phyloP scores from a whole-genome alignment of 306 rosid genomes.

The Acacia confusa region DNA sequence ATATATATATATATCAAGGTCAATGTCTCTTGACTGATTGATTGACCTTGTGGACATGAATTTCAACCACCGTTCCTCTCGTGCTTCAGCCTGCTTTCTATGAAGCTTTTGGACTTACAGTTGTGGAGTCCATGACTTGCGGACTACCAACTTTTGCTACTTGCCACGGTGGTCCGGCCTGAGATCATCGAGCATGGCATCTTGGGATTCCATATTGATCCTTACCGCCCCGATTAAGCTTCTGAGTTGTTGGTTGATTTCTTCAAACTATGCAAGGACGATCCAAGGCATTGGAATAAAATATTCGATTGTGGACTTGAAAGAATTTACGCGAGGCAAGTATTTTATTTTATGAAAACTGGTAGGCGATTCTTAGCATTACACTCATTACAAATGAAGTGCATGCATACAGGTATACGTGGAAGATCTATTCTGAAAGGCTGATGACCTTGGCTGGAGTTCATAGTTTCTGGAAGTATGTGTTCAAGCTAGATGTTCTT shows the following conservation, averaged over 20 bases:
- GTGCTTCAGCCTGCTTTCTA: constrained; percentile 60
- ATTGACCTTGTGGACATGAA: not conserved
- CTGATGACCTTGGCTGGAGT: constrained; percentile 70
- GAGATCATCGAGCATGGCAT: constrained; percentile 64
- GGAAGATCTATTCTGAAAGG: constrained; percentile 70
- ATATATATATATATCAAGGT: not conserved
- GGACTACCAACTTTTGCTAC: constrained; percentile 71
- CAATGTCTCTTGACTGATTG: not conserved
- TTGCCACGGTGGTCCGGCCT: constrained; percentile 69
- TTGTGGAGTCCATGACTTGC: constrained; percentile 68
- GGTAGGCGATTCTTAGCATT: not conserved
- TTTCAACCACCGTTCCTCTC: not conserved
- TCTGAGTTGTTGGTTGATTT: constrained; percentile 46
- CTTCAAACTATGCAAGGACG: constrained; percentile 49
- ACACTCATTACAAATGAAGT: not conserved
- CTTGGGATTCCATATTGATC: constrained; percentile 68
- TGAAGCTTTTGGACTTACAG: constrained; percentile 78
- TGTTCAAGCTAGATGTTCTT: constrained; percentile 71
- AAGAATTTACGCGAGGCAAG: constrained; percentile 58
- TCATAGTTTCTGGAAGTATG: constrained; percentile 68
- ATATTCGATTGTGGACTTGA: constrained; percentile 56
- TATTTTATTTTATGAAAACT: no score
- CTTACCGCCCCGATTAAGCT: constrained; percentile 61
- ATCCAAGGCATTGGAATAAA: constrained; percentile 51
- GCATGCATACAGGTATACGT: constrained; percentile 47